phyloP scores from a whole-genome alignment of 2,329 filamentous ascomycete genomes.

The Endoconidiophora laricicola region DNA sequence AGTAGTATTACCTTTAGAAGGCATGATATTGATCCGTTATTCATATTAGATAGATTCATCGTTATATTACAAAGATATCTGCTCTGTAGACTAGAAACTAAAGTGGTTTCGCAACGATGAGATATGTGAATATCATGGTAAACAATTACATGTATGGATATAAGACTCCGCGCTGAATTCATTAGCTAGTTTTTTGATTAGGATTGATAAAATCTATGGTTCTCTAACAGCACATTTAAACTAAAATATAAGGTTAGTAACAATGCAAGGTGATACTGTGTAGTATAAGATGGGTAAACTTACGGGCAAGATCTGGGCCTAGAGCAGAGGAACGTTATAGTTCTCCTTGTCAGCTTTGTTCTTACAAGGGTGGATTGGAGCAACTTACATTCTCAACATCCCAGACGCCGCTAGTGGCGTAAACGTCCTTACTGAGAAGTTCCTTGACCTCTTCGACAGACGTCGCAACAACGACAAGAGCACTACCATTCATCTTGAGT shows the following conservation, averaged over 20 bases:
- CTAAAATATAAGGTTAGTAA: slow-evolving; percentile 13
- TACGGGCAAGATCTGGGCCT: slow-evolving; percentile 35
- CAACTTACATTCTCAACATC: slow-evolving; percentile 47
- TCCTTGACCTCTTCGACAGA: slow-evolving; percentile 54
- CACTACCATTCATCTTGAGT: slow-evolving; percentile 57
- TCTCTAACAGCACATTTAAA: slow-evolving; percentile 28
- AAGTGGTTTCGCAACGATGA: background rate
- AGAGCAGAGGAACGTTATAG: background rate
- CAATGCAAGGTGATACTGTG: background rate
- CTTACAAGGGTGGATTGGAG: background rate
- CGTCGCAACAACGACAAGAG: slow-evolving; percentile 48
- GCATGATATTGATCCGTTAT: background rate
- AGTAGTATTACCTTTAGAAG: background rate
- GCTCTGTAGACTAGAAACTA: too few relatives aligned
- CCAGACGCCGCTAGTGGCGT: slow-evolving; percentile 59
- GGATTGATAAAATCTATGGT: slow-evolving; percentile 14
- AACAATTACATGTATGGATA: background rate
- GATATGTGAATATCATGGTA: background rate
- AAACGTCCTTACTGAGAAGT: slow-evolving; percentile 54
- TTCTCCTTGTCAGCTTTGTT: background rate
- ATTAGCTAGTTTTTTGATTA: background rate
- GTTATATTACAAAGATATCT: too few relatives aligned
- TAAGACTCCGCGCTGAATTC: background rate
- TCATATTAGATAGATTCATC: too few relatives aligned
- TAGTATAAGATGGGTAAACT: slow-evolving; percentile 11